These are phyloP conservation scores for Aureobasidium sp. DNA, from an alignment of 2,329 filamentous ascomycete species.

Conservation along the genomic window DNA sequence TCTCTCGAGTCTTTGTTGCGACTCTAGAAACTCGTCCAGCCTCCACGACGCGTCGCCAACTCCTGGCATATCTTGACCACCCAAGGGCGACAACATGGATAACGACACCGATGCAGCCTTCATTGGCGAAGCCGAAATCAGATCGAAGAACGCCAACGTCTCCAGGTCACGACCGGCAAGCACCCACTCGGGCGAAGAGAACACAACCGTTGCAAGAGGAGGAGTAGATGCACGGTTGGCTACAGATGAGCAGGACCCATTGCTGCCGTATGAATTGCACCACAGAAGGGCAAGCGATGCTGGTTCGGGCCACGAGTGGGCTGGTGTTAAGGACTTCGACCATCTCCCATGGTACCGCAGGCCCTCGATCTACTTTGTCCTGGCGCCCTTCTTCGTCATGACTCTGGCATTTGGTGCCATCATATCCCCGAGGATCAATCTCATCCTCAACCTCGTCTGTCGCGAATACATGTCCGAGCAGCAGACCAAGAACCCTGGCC, in stretches of 20 bases:
- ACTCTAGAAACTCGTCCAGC: background rate
- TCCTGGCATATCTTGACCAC: background rate
- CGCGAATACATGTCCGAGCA: slow-evolving; percentile 68
- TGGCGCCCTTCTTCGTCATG: slow-evolving; percentile 71
- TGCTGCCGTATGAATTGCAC: slow-evolving; percentile 17
- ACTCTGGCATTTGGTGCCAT: slow-evolving; percentile 80
- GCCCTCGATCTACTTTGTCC: slow-evolving; percentile 70
- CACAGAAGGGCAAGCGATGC: slow-evolving; percentile 17
- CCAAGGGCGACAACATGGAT: slow-evolving; percentile 3
- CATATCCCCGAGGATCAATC: slow-evolving; percentile 76
- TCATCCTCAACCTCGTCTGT: slow-evolving; percentile 79
- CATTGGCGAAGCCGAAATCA: slow-evolving; percentile 26
- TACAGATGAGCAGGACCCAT: slow-evolving; percentile 16
- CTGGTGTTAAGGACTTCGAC: slow-evolving; percentile 43
- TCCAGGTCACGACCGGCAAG: background rate
- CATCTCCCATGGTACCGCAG: slow-evolving; percentile 52
- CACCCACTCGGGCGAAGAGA: slow-evolving; percentile 11
- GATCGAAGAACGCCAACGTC: slow-evolving; percentile 12
- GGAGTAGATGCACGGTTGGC: slow-evolving; percentile 12
- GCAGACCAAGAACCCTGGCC: slow-evolving; percentile 48
- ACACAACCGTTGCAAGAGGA: slow-evolving; percentile 15
- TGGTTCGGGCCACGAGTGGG: slow-evolving; percentile 18
- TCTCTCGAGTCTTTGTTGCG: background rate
- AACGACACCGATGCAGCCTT: slow-evolving; percentile 25
- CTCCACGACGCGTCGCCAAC: background rate